phyloP scores from a whole-genome alignment of 306 rosid genomes.

The Glycine soja region DNA sequence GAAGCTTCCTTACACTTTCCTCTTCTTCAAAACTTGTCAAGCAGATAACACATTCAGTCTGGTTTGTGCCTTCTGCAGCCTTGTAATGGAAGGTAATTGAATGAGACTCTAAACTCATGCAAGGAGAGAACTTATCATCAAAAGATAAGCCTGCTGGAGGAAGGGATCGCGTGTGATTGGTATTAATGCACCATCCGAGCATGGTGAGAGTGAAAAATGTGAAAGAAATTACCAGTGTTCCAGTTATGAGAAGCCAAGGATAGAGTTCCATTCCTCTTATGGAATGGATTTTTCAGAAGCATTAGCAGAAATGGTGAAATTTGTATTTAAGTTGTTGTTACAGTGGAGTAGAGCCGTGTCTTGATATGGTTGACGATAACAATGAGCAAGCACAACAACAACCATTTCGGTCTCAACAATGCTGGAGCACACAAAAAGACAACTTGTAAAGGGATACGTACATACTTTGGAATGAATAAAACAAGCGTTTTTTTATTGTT shows the following conservation, averaged over 20 bases:
- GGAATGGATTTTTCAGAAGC: neutral
- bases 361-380: constrained; percentile 40
- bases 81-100: constrained; percentile 48
- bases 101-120: constrained; percentile 51
- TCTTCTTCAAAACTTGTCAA: constrained; percentile 51
- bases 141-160: constrained; percentile 38
- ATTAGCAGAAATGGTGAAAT: constrained; percentile 3
- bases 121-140: constrained; percentile 42
- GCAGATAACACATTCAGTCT: constrained; percentile 55
- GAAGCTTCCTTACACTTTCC: constrained; percentile 52
- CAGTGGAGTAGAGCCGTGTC: neutral
- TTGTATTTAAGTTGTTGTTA: neutral
- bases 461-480: neutral
- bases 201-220: constrained; percentile 46
- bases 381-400: constrained; percentile 33
- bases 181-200: constrained; percentile 48
- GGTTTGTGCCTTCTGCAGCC: constrained; percentile 29
- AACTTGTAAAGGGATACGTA: neutral
- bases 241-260: constrained; percentile 41
- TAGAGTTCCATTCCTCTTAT: constrained; percentile 19
- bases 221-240: constrained; percentile 41
- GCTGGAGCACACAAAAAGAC: constrained; percentile 40
- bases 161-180: neutral
- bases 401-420: constrained; percentile 38
- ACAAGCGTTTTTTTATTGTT: constrained; percentile 5